Conservation (phyloP, 257 asterid species). For the Solanum gandarillasii region DNA sequence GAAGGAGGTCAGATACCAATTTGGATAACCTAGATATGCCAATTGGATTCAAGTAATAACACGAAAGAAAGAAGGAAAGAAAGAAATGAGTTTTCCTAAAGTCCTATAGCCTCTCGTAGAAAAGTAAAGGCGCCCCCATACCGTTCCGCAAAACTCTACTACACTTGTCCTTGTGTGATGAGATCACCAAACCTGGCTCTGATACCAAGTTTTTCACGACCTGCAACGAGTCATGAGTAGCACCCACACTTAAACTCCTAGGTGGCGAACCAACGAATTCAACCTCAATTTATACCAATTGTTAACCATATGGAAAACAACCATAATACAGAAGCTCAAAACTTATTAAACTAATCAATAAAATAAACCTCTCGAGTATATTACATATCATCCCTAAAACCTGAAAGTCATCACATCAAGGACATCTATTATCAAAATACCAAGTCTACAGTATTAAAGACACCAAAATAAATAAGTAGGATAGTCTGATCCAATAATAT, state of each 20-base stretch:
- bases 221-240: background rate
- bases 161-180: too few species aligned
- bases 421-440: background rate
- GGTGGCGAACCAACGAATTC: background rate
- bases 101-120: too few species aligned
- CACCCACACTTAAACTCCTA: background rate
- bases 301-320: background rate
- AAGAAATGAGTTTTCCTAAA: too few species aligned
- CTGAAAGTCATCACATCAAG: background rate
- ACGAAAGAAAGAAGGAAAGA: too few species aligned
- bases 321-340: background rate
- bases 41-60: too few species aligned
- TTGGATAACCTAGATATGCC: too few species aligned
- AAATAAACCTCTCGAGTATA: background rate
- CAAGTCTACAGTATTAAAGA: background rate
- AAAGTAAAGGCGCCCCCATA: too few species aligned
- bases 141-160: too few species aligned
- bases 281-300: background rate
- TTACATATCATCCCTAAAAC: background rate
- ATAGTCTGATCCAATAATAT: background rate
- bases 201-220: too few species aligned
- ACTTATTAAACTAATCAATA: background rate
- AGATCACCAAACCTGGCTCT: too few species aligned
- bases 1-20: too few species aligned
- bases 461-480: background rate